phyloP scores from a whole-genome alignment of 2,329 filamentous ascomycete species.

The Fusarium falciforme region DNA sequence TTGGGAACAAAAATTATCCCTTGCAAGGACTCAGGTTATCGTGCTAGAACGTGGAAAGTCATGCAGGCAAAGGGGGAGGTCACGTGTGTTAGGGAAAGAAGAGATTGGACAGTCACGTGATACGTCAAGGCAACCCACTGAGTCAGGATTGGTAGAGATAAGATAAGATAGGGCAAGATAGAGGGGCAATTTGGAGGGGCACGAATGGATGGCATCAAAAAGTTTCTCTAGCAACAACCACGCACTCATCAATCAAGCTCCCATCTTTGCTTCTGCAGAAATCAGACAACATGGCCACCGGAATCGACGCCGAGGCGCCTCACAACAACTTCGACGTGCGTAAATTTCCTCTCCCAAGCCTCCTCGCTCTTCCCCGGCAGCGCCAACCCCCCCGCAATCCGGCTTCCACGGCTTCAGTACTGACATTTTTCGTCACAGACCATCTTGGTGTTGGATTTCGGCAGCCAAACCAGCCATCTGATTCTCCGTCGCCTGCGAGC shows the following conservation, averaged over 20 bases:
- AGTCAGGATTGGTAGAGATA: background rate
- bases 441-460: constrained; percentile 79
- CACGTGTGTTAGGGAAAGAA: background rate
- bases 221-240: background rate
- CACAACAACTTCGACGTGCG: constrained; percentile 53
- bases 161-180: background rate
- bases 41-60: too few relatives aligned
- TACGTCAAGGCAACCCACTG: background rate
- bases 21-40: background rate
- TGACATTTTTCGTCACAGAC: constrained; percentile 59
- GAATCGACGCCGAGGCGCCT: constrained; percentile 46
- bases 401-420: background rate
- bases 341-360: constrained; percentile 2
- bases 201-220: background rate
- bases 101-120: background rate
- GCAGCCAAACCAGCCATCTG: constrained; percentile 75
- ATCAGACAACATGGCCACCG: background rate
- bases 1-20: background rate
- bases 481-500: constrained; percentile 81
- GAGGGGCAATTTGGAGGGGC: background rate
- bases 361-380: background rate
- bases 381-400: background rate
- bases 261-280: background rate
- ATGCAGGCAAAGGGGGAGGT: background rate
- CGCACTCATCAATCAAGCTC: background rate